Base-by-base conservation (phyloP, 2,329 filamentous ascomycete genomes). In the Cladosporium sp. region DNA sequence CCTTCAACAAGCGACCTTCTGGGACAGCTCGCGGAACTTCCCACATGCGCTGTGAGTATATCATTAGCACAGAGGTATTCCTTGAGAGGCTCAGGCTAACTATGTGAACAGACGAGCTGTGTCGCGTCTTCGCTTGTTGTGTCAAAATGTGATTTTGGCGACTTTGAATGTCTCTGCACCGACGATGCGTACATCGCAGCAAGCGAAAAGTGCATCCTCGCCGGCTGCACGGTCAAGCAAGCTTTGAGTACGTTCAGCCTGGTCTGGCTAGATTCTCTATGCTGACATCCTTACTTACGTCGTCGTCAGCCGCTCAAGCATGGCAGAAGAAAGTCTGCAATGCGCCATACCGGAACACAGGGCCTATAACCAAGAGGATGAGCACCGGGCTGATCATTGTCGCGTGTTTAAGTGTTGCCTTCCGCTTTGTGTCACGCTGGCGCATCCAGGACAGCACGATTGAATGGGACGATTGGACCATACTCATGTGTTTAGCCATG, bases 391-490 rank as follows among this genome's bases (percentile, higher is more conserved):
- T 52, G 8, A 25, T 52, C 35, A 17, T 28, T 6, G 19, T 52
- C 35, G 35, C 49, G 12, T 25, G 22, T 13, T 4, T 52, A 1
- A 12, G 24, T 3, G 20, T 52, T 13, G 10, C 7, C 0, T 3
- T 40, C 10, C 49, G 49, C 17, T 52, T 52, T 10, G n/a, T 40
- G 15, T 19, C 49, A 19, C 49, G 49, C 20, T 40, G 49, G 49
- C 22, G 15, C 20, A 39, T 52, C 4, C 34, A 5, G 9, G 8
- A 35, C 35, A 52, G 35, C 15, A 52, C 13, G 2, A 19, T 52
- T 19, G 58, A 53, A 39, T 59, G 58, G 58, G 58, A 59, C 24
- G 58, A 59, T 17, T 59, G 53, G 53, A 34, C 24, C 3, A 56
- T 56, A 10, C 25, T 59, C 3, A 3, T n/a, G 8, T n/a, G 17